Base-by-base conservation (phyloP, 2,329 filamentous ascomycete species). In the Aspergillus transmontanensis region DNA sequence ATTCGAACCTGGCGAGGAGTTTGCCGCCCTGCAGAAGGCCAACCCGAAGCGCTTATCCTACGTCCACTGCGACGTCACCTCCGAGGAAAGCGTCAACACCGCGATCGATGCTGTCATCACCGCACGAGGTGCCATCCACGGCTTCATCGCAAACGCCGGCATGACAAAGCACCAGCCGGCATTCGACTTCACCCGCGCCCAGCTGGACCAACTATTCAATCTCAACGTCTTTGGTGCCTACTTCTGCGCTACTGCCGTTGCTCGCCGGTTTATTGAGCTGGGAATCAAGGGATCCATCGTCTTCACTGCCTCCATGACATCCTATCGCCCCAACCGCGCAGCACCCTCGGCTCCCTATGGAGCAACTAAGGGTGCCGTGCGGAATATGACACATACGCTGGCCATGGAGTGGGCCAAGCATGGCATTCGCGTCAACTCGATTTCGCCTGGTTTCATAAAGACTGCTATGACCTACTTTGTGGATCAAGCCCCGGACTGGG, bases 391-490 rank as follows among this genome's bases (percentile, higher is more conserved):
- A 7, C 69, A 71, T 54, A 69, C 72, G 6, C 64, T 77, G 9
- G 80, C 79, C 10, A 82, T 82, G 76, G 82, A 84, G 69, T 82
- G 82, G 78, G 76, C 79, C 5, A 72, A 80, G 59, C 71, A 82
- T 55, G 69, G 67, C 3, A 71, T 72, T 43, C 66, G 68, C 1
- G 69, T 71, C 53, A 84, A 84, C 34, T 36, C 34, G 16, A 36
- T 36, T 5, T 36, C 34, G 6, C 34, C 34, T 6, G 34, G 34
- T 6, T 36, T 36, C 2, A 36, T 36, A 36, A 36, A 36, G 34
- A 36, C 34, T 6, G 34, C 34, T 36, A 36, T 36, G 34, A 36
- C 34, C 14, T 36, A 36, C 34, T 36, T 36, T 16, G 34, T 36
- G 34, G 34, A 36, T 36, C 34, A 36, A 6, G 34, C 34, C 3